Base-by-base conservation (phyloP, 768 basidiomycete species). In the Phylloporus sp. region DNA sequence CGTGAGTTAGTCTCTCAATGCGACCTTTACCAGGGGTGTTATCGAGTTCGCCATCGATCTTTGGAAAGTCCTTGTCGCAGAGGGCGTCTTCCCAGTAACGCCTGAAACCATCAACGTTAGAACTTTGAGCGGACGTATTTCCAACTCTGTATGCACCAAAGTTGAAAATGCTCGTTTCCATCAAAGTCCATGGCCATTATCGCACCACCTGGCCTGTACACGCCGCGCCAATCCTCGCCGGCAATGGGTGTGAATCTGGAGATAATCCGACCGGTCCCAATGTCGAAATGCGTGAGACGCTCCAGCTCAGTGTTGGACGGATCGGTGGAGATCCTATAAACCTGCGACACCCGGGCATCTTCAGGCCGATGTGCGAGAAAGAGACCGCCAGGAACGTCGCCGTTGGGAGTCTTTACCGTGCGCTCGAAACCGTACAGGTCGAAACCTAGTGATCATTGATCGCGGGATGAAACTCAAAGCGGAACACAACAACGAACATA, bases 41-140 rank as follows among this genome's bases (percentile, higher is more conserved):
- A 44, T 69, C 60, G 14, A 71, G 57, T 45, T 74, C 71, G 13
- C 62, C 58, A 26, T 69, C 64, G 24, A 73, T 63, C n/a, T 43
- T 57, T 14, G 68, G 69, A 22, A 73, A 41, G 17, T 50, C 50
- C 7, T 45, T 51, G 8, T 60, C 50, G 15, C 56, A 57, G 28
- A 59, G 45, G 14, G 49, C 28, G 26, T 74, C 67, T 39, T 73
- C 71, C 72, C 72, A 74, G 53, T 72, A 70, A 26, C 72, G 71
- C 69, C 69, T 70, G 17, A 18, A 38, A 41, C 15, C 17, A 13
- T 21, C 14, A 17, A 43, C 5, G 9, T 46, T 23, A 51, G 37
- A 3, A 21, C 32, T 24, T 17, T n/a, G 9, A 24, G 33, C 18
- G 20, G 18, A 33, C 4, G 11, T n/a, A 18, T n/a, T n/a, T n/a